A percentile compares a stretch with the other conserved stretches of the same genome.
Conservation (phyloP, 2,329 filamentous ascomycete species). For the Fusarium brachygibbosum region DNA sequence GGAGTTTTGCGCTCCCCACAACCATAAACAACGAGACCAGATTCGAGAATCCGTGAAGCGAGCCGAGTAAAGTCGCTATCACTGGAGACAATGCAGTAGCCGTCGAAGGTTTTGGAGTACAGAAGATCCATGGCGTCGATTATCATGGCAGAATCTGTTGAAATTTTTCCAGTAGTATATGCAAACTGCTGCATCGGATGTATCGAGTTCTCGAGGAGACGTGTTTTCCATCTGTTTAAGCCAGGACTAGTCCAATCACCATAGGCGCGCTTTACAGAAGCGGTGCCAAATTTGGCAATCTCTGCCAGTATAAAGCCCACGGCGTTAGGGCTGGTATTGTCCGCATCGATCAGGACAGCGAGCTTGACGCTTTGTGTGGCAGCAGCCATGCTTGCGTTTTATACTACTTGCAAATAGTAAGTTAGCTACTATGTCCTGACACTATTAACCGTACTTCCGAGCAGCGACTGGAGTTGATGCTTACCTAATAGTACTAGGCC, state of each 20-base stretch:
- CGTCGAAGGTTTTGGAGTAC: slow-evolving; percentile 51
- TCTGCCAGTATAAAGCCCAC: slow-evolving; percentile 47
- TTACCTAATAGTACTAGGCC: no score
- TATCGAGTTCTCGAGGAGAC: slow-evolving; percentile 52
- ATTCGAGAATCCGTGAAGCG: slow-evolving; percentile 52
- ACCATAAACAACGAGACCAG: slow-evolving; percentile 46
- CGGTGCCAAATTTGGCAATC: slow-evolving; percentile 53
- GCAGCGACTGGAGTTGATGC: no score
- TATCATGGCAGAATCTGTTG: slow-evolving; percentile 54
- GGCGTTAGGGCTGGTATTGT: slow-evolving; percentile 48
- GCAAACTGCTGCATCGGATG: slow-evolving; percentile 56
- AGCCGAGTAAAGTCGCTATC: slow-evolving; percentile 56
- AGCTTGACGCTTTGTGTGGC: no score
- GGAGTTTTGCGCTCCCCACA: slow-evolving; percentile 54
- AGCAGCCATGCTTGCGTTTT: no score
- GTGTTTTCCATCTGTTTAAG: slow-evolving; percentile 51
- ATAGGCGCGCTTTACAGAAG: slow-evolving; percentile 52
- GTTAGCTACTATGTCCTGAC: no score
- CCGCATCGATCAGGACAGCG: slow-evolving; percentile 54
- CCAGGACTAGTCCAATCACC: slow-evolving; percentile 52
- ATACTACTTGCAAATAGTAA: no score
- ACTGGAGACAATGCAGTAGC: slow-evolving; percentile 54
- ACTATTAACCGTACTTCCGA: no score
- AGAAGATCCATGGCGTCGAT: slow-evolving; percentile 57
- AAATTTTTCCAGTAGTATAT: slow-evolving; percentile 54